phyloP scores from a whole-genome alignment of 306 rosid species.

The Cicer cuneatum region DNA sequence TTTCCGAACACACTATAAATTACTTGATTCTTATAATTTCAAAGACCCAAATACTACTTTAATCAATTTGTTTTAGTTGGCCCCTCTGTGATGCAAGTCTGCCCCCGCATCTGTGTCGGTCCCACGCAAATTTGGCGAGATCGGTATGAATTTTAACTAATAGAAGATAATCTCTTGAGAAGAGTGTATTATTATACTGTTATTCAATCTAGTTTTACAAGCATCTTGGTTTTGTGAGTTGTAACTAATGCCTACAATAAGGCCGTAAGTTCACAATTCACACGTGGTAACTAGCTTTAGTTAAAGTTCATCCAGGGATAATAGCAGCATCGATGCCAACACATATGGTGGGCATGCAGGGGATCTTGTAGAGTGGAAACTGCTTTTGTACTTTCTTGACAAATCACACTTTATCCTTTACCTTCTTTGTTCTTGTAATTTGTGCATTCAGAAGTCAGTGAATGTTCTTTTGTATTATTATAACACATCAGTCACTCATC shows the following conservation, averaged over 20 bases:
- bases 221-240: slow-evolving; percentile 20
- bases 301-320: slow-evolving; percentile 38
- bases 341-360: slow-evolving; percentile 41
- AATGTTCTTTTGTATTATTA: slow-evolving; percentile 57
- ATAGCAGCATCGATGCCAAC: slow-evolving; percentile 41
- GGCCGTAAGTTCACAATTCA: slow-evolving; percentile 10
- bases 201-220: slow-evolving; percentile 31
- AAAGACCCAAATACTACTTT: no score
- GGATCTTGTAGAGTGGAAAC: slow-evolving; percentile 45
- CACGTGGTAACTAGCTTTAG: slow-evolving; percentile 37
- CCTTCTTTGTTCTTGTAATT: slow-evolving; percentile 46
- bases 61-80: no score
- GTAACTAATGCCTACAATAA: slow-evolving; percentile 21
- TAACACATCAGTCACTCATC: slow-evolving; percentile 54
- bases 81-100: no score
- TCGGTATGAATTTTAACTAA: not conserved
- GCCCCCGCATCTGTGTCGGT: no score
- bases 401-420: slow-evolving; percentile 50
- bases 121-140: not conserved
- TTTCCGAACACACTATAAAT: no score
- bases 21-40: no score
- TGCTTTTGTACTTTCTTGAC: slow-evolving; percentile 57
- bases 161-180: not conserved
- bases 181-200: not conserved
- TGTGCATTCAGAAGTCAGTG: slow-evolving; percentile 49